These are phyloP conservation scores for Penicillium sp. DNA, from an alignment of 2,329 filamentous ascomycete species.

Conservation along the genomic window DNA sequence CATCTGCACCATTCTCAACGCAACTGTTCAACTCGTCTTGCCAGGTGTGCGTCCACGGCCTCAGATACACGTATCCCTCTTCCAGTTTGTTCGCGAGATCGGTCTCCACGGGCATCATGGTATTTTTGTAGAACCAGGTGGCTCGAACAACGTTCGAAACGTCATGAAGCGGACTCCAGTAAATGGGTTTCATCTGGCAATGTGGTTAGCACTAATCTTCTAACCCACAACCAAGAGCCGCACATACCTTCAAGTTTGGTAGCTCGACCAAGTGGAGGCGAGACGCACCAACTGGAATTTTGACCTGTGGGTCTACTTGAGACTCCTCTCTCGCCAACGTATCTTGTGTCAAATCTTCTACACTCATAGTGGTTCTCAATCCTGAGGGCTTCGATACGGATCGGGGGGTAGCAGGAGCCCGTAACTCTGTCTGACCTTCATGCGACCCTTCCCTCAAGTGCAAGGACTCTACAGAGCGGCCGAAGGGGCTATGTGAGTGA, in stretches of 20 bases:
- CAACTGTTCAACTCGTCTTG: conserved; percentile 87
- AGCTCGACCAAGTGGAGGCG: conserved; percentile 85
- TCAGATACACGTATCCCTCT: conserved; percentile 81
- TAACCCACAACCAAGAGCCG: not conserved
- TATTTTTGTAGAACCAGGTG: conserved; percentile 97
- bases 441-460: conserved; percentile 26
- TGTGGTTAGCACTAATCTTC: conserved; percentile 3
- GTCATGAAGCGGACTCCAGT: conserved; percentile 94
- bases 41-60: conserved; percentile 91
- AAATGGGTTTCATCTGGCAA: conserved; percentile 86
- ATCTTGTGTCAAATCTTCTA: conserved; percentile 23
- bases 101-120: conserved; percentile 85
- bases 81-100: conserved; percentile 89
- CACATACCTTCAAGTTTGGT: conserved; percentile 61
- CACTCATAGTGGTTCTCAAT: conserved; percentile 29
- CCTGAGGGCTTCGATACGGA: conserved; percentile 30
- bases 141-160: conserved; percentile 78
- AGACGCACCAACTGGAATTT: conserved; percentile 86
- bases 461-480: conserved; percentile 33
- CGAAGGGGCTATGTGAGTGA: conserved; percentile 32
- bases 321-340: conserved; percentile 20
- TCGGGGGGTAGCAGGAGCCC: conserved; percentile 17
- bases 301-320: conserved; percentile 45
- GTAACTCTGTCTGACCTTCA: conserved; percentile 24
- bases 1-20: conserved; percentile 81